Evolutionary conservation across 768 basidiomycete species (phyloP).

Genomic region (Ramaria rubella): DNA sequence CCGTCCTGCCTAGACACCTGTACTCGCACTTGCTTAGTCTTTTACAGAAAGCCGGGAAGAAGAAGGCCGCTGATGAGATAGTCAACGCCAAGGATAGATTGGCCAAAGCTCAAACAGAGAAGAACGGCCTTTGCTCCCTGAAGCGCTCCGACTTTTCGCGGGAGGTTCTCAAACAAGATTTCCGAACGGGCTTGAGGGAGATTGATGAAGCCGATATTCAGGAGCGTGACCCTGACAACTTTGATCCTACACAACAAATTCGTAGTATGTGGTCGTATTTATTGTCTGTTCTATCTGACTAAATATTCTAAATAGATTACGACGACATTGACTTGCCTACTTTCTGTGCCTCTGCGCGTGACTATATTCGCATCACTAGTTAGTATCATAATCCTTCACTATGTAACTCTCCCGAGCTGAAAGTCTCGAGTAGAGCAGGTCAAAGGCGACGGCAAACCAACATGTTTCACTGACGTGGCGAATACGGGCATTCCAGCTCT

Average conservation of each 20-base stretch:
- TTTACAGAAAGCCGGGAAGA: slow-evolving; percentile 29
- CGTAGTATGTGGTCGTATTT: slow-evolving; percentile 33
- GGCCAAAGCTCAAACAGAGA: slow-evolving; percentile 33
- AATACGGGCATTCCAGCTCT: slow-evolving; percentile 53
- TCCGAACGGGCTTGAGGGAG: slow-evolving; percentile 51
- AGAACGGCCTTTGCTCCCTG: slow-evolving; percentile 55
- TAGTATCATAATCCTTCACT: slow-evolving; percentile 12
- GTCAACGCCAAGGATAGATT: slow-evolving; percentile 35
- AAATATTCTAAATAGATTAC: slow-evolving; percentile 38
- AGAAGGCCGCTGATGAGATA: slow-evolving; percentile 32
- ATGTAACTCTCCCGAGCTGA: neutral
- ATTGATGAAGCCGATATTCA: slow-evolving; percentile 55
- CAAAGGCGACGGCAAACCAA: slow-evolving; percentile 51
- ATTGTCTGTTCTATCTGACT: neutral
- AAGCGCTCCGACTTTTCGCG: slow-evolving; percentile 43
- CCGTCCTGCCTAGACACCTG: neutral
- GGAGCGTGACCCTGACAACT: slow-evolving; percentile 48
- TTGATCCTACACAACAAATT: slow-evolving; percentile 44
- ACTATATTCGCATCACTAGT: slow-evolving; percentile 53
- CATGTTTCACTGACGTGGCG: slow-evolving; percentile 45
- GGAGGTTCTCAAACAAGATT: slow-evolving; percentile 53
- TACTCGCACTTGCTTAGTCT: neutral
- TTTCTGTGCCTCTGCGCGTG: slow-evolving; percentile 54
- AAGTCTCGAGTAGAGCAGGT: slow-evolving; percentile 41
- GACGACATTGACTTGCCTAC: slow-evolving; percentile 54